Evolutionary conservation across 2,329 filamentous ascomycete genomes (phyloP), one percentile per base, ranked within the genome.

Genomic region (Talaromyces sp.): DNA sequence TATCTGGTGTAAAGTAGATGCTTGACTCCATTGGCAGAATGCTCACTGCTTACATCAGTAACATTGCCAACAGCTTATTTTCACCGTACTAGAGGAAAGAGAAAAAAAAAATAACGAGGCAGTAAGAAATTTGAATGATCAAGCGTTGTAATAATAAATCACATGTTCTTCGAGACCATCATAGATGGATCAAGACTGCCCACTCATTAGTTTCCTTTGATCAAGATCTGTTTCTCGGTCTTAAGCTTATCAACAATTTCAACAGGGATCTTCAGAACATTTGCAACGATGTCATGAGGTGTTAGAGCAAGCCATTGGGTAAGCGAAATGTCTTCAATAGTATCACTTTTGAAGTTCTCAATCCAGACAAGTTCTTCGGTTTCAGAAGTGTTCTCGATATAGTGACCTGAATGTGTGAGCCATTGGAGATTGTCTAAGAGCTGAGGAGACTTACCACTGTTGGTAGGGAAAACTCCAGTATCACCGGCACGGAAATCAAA

Each of bases 221-320:
- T 75, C 22, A 88, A 69, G 1, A 88, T 75, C 72, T 89, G 85
- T 78, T 89, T 89, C 75, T 89, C 85, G 73, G 86, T 88, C 78
- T 88, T 87, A 64, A 89, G 69, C 10, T 80, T 76, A 70, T 85
- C 75, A 2, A 86, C 85, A 56, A 89, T 80, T n/a, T 81, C 79
- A 3, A 86, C 70, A 0, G 85, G 82, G 14, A 89, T 82, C 70
- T 87, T 88, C 14, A 89, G 78, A 2, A 83, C 82, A 73, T 85
- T 82, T 0, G 86, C 84, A 16, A 89, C 87, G 60, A 89, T 82
- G 57, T 87, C 84, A 0, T 84, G 79, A 0, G 89, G 89, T 0
- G 88, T 90, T 60, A 90, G 77, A 0, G 88, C 88, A 45, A 91
- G 79, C 89, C 88, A 91, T 73, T 91, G 88, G 0, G 85, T 87